phyloP scores from a whole-genome alignment of 1,284 basidiomycete species.

The Cerrena zonata region DNA sequence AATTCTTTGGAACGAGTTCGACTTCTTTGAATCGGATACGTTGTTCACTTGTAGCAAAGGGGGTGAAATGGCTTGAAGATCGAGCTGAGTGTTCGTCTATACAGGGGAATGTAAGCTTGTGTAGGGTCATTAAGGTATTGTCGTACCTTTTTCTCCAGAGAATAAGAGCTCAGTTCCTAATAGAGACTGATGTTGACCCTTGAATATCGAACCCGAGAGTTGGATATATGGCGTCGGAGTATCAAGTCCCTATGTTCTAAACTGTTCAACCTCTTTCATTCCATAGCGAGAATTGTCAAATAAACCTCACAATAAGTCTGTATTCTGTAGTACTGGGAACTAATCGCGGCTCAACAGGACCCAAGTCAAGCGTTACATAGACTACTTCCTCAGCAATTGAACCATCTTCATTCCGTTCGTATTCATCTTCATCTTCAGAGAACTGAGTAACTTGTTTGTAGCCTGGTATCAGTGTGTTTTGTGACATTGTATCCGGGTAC shows the following conservation, averaged over 20 bases:
- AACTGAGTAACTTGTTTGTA: conserved; percentile 61
- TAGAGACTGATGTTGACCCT: conserved; percentile 58
- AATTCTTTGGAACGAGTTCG: conserved; percentile 41
- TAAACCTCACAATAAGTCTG: conserved; percentile 57
- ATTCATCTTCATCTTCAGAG: conserved; percentile 47
- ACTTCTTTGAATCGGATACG: conserved; percentile 63
- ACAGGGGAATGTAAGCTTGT: not conserved
- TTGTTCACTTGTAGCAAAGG: conserved; percentile 52
- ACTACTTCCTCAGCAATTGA: conserved; percentile 45
- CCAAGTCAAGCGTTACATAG: conserved; percentile 70
- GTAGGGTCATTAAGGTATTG: not conserved
- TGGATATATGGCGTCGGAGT: conserved; percentile 70
- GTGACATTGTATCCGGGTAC: no score
- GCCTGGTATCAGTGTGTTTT: conserved; percentile 36
- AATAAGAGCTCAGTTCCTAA: conserved; percentile 72
- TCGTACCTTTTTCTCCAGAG: conserved; percentile 53
- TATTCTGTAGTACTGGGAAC: conserved; percentile 63
- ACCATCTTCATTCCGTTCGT: conserved; percentile 43
- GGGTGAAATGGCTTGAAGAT: not conserved
- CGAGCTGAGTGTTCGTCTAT: not conserved
- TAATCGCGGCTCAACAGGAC: conserved; percentile 64
- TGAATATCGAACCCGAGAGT: conserved; percentile 64
- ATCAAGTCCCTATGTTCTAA: conserved; percentile 57
- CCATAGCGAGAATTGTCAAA: not conserved
- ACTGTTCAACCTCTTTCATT: not conserved